Percentiles rank a stretch among this genome's conserved stretches.
These are phyloP conservation scores for Clausena lansium DNA, from an alignment of 345 rosid genomes.

Conservation along the genomic window DNA sequence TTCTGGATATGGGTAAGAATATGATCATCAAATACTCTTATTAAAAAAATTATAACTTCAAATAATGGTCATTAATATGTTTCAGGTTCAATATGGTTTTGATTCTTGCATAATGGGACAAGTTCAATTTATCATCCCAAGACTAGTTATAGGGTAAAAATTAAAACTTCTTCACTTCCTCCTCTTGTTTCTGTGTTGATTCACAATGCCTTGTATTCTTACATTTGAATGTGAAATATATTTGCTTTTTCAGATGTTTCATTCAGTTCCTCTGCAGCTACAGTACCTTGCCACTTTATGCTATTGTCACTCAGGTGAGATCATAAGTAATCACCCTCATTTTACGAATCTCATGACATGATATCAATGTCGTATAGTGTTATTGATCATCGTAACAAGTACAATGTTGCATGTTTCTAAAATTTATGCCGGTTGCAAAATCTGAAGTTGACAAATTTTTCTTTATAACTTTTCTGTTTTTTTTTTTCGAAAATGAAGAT, in stretches of 20 bases:
- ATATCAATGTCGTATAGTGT: too few relatives aligned
- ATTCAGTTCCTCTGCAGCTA: slow-evolving; percentile 17
- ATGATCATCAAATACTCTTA: not conserved
- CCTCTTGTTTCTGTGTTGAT: not conserved
- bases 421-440: not conserved
- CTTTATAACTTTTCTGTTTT: not conserved
- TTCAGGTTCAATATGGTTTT: slow-evolving; percentile 11
- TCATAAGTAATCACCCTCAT: not conserved
- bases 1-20: slow-evolving; percentile 19
- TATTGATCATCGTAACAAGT: not conserved
- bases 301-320: slow-evolving; percentile 6
- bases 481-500: slow-evolving; percentile 60
- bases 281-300: slow-evolving; percentile 17
- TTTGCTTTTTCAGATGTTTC: slow-evolving; percentile 1
- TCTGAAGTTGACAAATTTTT: not conserved
- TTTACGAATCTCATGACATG: too few relatives aligned
- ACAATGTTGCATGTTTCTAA: not conserved
- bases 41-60: too few relatives aligned
- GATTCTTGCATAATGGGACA: slow-evolving; percentile 13
- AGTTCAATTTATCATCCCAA: not conserved
- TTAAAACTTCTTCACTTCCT: not conserved
- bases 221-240: not conserved
- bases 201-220: not conserved
- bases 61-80: not conserved
- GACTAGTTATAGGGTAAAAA: slow-evolving; percentile 1